Percentiles rank a stretch among this genome's conserved stretches.
Conservation (phyloP, 2,329 filamentous ascomycete genomes). For the Ophiostoma quercus region DNA sequence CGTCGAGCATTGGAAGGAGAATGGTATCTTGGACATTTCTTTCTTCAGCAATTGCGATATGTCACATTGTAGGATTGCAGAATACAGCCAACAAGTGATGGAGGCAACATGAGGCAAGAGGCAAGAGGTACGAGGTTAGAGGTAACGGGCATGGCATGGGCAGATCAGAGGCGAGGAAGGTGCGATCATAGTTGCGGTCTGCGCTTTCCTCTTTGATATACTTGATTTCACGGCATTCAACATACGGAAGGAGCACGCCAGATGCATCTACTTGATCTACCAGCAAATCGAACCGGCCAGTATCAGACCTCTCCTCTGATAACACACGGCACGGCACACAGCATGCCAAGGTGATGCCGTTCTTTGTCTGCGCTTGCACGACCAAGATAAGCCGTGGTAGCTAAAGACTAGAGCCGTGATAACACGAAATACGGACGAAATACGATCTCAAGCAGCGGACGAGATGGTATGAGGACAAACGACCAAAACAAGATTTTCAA, state of each 20-base stretch:
- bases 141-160: too few relatives aligned
- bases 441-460: too few relatives aligned
- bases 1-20: not conserved
- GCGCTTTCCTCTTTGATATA: conserved; percentile 1
- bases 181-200: not conserved
- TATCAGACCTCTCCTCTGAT: not conserved
- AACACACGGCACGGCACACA: not conserved
- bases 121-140: too few relatives aligned
- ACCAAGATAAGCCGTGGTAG: not conserved
- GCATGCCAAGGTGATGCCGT: not conserved
- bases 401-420: not conserved
- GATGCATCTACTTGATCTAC: not conserved
- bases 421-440: too few relatives aligned
- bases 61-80: not conserved
- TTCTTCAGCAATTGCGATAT: not conserved
- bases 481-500: too few relatives aligned
- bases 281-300: not conserved
- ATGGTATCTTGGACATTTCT: not conserved
- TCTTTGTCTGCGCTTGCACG: not conserved
- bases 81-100: not conserved
- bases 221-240: not conserved
- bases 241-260: not conserved
- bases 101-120: too few relatives aligned
- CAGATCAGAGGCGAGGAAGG: not conserved
- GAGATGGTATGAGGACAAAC: too few relatives aligned